Conservation (phyloP, 768 basidiomycete species). For the Suillus brevipes region DNA sequence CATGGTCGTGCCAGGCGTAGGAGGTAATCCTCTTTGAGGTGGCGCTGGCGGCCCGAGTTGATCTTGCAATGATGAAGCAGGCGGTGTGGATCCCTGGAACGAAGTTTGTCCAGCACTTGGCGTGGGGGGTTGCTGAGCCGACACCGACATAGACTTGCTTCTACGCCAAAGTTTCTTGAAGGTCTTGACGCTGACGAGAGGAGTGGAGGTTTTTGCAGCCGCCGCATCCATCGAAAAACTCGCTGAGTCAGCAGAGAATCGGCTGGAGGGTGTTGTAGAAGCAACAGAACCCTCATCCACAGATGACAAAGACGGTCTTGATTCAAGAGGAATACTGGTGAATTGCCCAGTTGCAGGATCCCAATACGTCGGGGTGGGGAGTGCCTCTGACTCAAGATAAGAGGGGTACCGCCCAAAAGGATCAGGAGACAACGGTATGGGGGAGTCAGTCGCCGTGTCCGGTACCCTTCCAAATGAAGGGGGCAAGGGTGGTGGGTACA, state of each 20-base stretch:
- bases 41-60: constrained; percentile 28
- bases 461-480: constrained; percentile 27
- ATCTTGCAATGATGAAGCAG: constrained; percentile 36
- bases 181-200: constrained; percentile 71
- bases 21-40: constrained; percentile 16
- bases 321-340: constrained; percentile 20
- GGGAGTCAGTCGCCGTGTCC: constrained; percentile 42
- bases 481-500: constrained; percentile 44
- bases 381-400: constrained; percentile 32
- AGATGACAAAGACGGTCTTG: constrained; percentile 28
- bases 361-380: constrained; percentile 44
- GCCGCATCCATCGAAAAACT: constrained; percentile 33
- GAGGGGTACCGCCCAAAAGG: constrained; percentile 78
- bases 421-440: constrained; percentile 82
- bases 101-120: constrained; percentile 41
- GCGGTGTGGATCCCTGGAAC: constrained; percentile 25
- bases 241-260: constrained; percentile 78
- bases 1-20: constrained; percentile 32
- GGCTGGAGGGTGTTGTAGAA: constrained; percentile 46
- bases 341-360: constrained; percentile 34
- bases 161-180: constrained; percentile 80
- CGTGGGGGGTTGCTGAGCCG: constrained; percentile 36
- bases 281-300: constrained; percentile 22
- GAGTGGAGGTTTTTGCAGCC: constrained; percentile 36
- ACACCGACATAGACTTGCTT: constrained; percentile 49